Evolutionary conservation across 1,139 yeast genomes (phyloP).

Genomic region (Geotrichum histeridarum): DNA sequence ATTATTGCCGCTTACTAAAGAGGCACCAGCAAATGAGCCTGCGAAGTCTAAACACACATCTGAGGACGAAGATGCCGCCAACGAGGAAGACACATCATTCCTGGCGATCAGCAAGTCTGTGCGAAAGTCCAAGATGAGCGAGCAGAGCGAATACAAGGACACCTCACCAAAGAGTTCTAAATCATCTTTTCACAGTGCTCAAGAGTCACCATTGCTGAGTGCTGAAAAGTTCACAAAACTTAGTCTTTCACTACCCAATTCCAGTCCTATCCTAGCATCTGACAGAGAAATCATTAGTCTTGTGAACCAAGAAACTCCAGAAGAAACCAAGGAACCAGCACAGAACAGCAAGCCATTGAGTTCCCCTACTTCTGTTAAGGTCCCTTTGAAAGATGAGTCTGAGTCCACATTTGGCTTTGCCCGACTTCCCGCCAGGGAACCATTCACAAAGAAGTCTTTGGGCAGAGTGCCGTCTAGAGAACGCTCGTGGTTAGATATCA

Average conservation of each 20-base stretch:
- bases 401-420: slow-evolving; percentile 40
- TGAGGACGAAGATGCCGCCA: neutral
- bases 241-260: neutral
- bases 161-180: neutral
- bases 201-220: neutral
- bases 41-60: neutral
- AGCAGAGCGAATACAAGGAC: neutral
- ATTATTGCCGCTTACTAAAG: no score
- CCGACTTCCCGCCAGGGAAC: slow-evolving; percentile 44
- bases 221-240: neutral
- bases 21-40: neutral
- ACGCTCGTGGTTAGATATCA: slow-evolving; percentile 18
- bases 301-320: neutral
- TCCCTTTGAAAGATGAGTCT: slow-evolving; percentile 28
- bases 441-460: slow-evolving; percentile 40
- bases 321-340: neutral
- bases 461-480: slow-evolving; percentile 15
- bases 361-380: slow-evolving; percentile 21
- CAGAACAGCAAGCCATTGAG: neutral
- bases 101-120: slow-evolving; percentile 12
- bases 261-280: slow-evolving; percentile 2
- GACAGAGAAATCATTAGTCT: neutral
- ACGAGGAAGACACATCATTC: slow-evolving; percentile 12
- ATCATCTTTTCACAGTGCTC: slow-evolving; percentile 1
- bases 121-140: neutral